Evolutionary conservation across 2,329 filamentous ascomycete species (phyloP), one percentile per base, ranked within the genome.

Genomic region (Paracamarosporium sp.): DNA sequence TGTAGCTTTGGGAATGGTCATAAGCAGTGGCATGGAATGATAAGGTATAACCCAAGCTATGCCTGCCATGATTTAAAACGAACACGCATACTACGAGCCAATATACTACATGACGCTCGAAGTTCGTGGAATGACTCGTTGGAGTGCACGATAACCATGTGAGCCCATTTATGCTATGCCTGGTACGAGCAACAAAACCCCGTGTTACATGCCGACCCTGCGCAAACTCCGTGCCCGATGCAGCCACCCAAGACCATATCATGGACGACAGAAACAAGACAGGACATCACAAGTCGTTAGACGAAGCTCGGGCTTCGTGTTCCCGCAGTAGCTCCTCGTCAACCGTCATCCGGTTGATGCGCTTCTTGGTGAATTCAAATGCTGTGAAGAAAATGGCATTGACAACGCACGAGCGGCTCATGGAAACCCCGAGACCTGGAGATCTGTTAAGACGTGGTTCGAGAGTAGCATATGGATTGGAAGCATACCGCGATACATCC

Each of bases 341-440:
- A 38, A 74, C 67, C 12, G 70, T 64, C 62, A 80, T 67, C 8
- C 58, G 62, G 59, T 84, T 84, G 72, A 84, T 81, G 50, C 75
- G 73, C 69, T 83, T 84, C 78, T 95, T 95, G 68, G 91, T 85
- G 68, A 92, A 88, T 78, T 96, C 92, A 73, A 95, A 96, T 36
- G 88, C 90, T 41, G 90, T 93, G 79, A 96, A 96, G 83, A 96
- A 96, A 68, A 96, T 90, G 64, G 91, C 91, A 74, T 96, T 96
- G 66, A 95, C 88, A 51, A 92, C 83, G 68, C 90, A 93, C 12
- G 91, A 93, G 55, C 92, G 88, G 64, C 87, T 85, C 88, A 95
- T 93, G 35, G 90, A 93, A 25, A 95, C 91, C 22, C 88, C 90
- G 3, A 96, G 83, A 28, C 81, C 80, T 81, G 15, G n/a, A 4